Evolutionary conservation across 352 stramenopile species (phyloP), one percentile per base, ranked within the genome.

Genomic region (Globisporangium orthogonon): DNA sequence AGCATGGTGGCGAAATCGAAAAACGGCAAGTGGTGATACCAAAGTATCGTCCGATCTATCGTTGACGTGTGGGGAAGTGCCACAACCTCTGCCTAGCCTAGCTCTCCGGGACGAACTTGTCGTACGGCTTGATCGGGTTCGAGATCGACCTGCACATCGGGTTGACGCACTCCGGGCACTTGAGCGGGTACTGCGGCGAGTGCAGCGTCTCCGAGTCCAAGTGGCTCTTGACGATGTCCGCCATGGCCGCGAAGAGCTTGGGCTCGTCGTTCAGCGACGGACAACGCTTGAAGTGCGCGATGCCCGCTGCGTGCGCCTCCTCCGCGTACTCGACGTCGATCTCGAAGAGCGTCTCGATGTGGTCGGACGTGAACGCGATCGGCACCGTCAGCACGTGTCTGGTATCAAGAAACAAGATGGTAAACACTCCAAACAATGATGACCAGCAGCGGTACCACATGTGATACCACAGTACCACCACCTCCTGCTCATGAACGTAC

Each of bases 321-420:
- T 99, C 94, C 31, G 86, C 81, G 72, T 99, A 99, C 74, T 99
- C 97, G 62, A 99, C 97, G 79, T 99, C 97, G 67, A 99, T 99
- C 74, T 99, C 97, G 73, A 98, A 98, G 45, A 99, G 84, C 39
- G 97, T 99, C 71, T 99, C 97, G 57, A 99, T 98, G 73, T 99
- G 97, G 76, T 99, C 97, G 51, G 89, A 98, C 29, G 98, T 98
- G 75, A 99, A 99, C 49, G 86, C 96, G 63, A 99, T 98, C 17
- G 97, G 97, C 23, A 99, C 96, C n/a, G 98, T 95, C 33, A 99
- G 83, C 40, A 99, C 73, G 70, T 98, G 89, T 40, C 77, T 88
- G n/a, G 43, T 29, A 29, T 13, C 7, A 35, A 40, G 44, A 48
- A 15, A 31, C 13, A 62, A 10, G 10, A 44, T 35, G 6, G 4